phyloP scores from a whole-genome alignment of 176 grass and related monocot species.

The Lolium multiflorum region DNA sequence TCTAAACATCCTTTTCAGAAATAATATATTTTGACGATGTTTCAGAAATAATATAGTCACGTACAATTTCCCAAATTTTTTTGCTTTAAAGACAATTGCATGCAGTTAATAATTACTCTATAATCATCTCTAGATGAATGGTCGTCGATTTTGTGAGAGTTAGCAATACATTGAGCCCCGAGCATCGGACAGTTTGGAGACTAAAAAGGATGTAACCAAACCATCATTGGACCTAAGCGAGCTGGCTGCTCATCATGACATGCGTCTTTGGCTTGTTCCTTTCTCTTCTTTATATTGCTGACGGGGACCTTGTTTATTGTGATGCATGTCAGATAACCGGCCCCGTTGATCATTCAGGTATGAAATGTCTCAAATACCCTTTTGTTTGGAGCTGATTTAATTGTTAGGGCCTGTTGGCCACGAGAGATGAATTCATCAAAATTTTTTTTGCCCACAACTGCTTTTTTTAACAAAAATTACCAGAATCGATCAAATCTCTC shows the following conservation, averaged over 20 bases:
- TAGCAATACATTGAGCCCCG: slow-evolving; percentile 26
- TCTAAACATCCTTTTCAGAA: no score
- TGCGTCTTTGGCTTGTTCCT: slow-evolving; percentile 29
- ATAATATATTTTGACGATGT: no score
- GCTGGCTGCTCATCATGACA: slow-evolving; percentile 49
- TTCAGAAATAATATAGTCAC: background rate
- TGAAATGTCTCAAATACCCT: slow-evolving; percentile 5
- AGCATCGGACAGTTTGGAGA: slow-evolving; percentile 13
- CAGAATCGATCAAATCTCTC: background rate
- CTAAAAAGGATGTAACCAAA: background rate
- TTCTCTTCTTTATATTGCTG: slow-evolving; percentile 63
- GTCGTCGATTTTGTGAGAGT: slow-evolving; percentile 26
- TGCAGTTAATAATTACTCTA: background rate
- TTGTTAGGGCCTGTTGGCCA: background rate
- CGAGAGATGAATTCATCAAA: background rate
- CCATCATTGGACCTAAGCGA: slow-evolving; percentile 22
- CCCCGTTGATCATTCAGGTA: background rate
- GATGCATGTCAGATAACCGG: slow-evolving; percentile 27
- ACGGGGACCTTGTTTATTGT: background rate
- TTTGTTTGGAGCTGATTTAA: background rate
- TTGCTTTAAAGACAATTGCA: background rate
- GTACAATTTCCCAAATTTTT: background rate
- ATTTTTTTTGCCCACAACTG: no score
- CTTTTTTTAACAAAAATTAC: no score
- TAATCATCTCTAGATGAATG: slow-evolving; percentile 43